Evolutionary conservation across 768 basidiomycete genomes (phyloP).

Genomic region (Phanerochaete sordida): DNA sequence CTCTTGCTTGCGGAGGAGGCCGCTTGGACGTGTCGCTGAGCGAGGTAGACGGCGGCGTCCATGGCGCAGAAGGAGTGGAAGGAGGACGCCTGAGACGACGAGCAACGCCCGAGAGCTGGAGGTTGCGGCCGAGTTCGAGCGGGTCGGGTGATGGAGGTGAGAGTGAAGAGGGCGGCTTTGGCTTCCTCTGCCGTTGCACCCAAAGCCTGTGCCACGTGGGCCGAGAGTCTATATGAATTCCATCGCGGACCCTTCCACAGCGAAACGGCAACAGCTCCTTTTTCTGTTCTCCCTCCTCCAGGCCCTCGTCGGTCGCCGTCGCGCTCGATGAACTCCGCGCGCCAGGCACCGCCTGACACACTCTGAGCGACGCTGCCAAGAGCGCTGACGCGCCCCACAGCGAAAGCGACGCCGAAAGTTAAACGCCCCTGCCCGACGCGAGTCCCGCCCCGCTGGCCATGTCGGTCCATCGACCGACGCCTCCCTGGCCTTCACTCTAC

Average conservation of each 20-base stretch:
- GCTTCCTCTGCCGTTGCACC: neutral
- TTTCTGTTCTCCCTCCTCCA: neutral
- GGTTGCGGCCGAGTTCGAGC: neutral
- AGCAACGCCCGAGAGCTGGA: neutral
- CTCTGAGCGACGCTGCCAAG: neutral
- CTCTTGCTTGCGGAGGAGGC: conserved; percentile 5
- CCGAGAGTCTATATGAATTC: neutral
- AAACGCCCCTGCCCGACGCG: too few species aligned
- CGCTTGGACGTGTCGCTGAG: neutral
- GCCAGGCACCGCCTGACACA: too few species aligned
- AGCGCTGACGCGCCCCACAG: neutral
- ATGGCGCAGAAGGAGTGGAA: neutral
- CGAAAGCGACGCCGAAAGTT: too few species aligned
- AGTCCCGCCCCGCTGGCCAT: too few species aligned
- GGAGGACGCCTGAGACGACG: neutral
- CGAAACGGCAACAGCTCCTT: neutral
- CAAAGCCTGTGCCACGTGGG: conserved; percentile 1
- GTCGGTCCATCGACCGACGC: neutral
- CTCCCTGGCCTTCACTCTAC: neutral
- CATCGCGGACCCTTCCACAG: neutral
- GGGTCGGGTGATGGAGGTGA: neutral
- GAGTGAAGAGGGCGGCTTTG: conserved; percentile 5
- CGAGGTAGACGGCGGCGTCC: conserved; percentile 9
- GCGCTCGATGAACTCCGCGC: neutral
- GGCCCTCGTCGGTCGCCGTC: neutral